Percentiles rank a stretch among this genome's conserved stretches.
These are phyloP conservation scores for Cladosporium cucumerinum DNA, from an alignment of 2,329 filamentous ascomycete species.

Conservation along the genomic window DNA sequence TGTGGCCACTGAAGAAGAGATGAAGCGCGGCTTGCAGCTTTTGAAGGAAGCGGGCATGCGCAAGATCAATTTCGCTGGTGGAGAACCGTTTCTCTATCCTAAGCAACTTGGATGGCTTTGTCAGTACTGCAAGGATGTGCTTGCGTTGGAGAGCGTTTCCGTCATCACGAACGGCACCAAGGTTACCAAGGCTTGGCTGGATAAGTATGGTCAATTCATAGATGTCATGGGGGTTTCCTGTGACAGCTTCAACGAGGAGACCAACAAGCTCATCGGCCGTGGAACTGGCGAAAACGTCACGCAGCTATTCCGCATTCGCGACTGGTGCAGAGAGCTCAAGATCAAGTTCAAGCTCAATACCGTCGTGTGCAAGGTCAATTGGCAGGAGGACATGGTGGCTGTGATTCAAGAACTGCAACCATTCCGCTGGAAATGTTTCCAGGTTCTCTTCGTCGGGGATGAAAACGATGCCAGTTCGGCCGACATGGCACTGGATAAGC, in stretches of 20 bases:
- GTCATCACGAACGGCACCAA: constrained; percentile 55
- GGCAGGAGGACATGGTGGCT: constrained; percentile 42
- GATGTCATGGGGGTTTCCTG: constrained; percentile 57
- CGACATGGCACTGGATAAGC: constrained; percentile 21
- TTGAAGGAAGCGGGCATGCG: constrained; percentile 52
- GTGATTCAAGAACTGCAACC: constrained; percentile 42
- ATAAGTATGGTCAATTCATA: constrained; percentile 42
- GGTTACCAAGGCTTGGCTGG: constrained; percentile 45
- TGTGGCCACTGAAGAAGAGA: constrained; percentile 40
- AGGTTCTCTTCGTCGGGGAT: constrained; percentile 51
- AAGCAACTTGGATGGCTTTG: constrained; percentile 44
- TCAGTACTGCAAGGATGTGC: constrained; percentile 48
- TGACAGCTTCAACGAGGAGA: constrained; percentile 52
- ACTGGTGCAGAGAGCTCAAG: constrained; percentile 46
- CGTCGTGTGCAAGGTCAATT: constrained; percentile 50
- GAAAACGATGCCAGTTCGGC: constrained; percentile 48
- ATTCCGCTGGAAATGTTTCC: constrained; percentile 57
- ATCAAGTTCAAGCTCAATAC: constrained; percentile 60
- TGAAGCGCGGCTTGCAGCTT: constrained; percentile 45
- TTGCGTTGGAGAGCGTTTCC: constrained; percentile 50
- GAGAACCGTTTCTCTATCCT: constrained; percentile 54
- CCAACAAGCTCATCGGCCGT: constrained; percentile 52
- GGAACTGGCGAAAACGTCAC: constrained; percentile 48
- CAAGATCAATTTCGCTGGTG: constrained; percentile 56
- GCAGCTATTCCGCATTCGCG: constrained; percentile 43